A percentile compares a stretch with the other conserved stretches of the same genome.
These are phyloP conservation scores for Celoporthe dispersa DNA, from an alignment of 2,329 filamentous ascomycete genomes.

Conservation along the genomic window DNA sequence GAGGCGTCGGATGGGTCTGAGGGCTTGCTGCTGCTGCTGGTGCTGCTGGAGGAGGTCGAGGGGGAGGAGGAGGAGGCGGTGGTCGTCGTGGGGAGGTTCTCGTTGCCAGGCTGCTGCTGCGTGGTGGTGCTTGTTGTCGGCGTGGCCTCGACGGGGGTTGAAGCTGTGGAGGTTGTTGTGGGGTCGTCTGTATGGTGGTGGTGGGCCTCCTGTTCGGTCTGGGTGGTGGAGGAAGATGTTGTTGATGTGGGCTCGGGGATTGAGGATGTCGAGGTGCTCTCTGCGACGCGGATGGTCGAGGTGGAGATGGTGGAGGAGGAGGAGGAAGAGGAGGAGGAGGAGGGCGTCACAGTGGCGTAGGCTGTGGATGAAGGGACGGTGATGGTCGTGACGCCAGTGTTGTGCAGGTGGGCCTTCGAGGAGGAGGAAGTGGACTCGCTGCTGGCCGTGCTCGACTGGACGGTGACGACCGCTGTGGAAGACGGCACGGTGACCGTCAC, in stretches of 20 bases:
- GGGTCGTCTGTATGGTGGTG: background rate
- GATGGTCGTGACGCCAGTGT: slow-evolving; percentile 18
- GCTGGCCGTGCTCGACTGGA: background rate
- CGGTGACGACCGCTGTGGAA: background rate
- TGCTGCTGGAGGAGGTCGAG: too few relatives aligned
- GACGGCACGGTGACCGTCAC: slow-evolving; percentile 16
- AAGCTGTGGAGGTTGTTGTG: background rate
- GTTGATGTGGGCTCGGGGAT: background rate
- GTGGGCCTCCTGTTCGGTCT: background rate
- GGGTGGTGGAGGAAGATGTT: background rate
- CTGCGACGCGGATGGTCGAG: slow-evolving; percentile 14
- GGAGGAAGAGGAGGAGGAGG: background rate
- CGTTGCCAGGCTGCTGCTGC: background rate
- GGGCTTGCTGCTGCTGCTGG: too few relatives aligned
- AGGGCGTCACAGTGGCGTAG: slow-evolving; percentile 16
- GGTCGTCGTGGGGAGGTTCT: background rate
- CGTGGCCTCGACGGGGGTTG: background rate
- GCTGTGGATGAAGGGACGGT: slow-evolving; percentile 22
- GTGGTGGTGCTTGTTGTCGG: background rate
- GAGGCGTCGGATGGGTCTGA: background rate
- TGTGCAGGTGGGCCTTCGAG: background rate
- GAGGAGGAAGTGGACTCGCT: slow-evolving; percentile 5
- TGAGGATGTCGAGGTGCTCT: slow-evolving; percentile 6
- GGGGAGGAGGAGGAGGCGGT: background rate
- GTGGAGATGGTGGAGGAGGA: background rate